phyloP scores from a whole-genome alignment of 441 rosid genomes.

The Gossypium davidsonii region DNA sequence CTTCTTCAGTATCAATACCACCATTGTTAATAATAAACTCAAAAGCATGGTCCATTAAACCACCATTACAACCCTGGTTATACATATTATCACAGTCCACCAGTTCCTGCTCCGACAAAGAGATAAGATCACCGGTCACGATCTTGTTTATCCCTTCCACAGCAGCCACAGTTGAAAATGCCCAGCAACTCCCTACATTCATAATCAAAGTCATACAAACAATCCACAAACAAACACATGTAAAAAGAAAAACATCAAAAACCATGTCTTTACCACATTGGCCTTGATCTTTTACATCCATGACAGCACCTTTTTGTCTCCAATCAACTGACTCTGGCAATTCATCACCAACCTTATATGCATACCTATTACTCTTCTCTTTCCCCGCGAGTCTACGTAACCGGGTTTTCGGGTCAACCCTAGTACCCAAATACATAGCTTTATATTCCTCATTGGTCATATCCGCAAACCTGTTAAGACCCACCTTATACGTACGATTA shows the following conservation, averaged over 20 bases:
- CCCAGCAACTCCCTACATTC: conserved; percentile 53
- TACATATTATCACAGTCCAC: conserved; percentile 48
- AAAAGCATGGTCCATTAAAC: conserved; percentile 57
- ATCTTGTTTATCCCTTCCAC: conserved; percentile 59
- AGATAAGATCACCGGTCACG: conserved; percentile 41
- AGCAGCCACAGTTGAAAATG: conserved; percentile 52
- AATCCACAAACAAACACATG: background rate
- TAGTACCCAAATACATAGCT: conserved; percentile 36
- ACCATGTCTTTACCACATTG: conserved; percentile 35
- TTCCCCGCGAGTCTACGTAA: background rate
- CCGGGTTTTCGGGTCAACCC: conserved; percentile 21
- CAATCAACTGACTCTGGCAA: conserved; percentile 52
- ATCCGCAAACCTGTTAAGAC: conserved; percentile 54
- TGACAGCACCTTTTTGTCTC: conserved; percentile 50
- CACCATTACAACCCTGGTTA: conserved; percentile 50
- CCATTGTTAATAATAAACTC: conserved; percentile 39
- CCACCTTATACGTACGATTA: conserved; percentile 34
- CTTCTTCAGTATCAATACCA: conserved; percentile 43
- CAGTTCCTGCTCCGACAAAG: conserved; percentile 52
- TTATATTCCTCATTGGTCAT: conserved; percentile 49
- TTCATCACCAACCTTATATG: conserved; percentile 27
- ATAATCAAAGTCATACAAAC: too few species aligned
- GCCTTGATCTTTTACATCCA: conserved; percentile 49
- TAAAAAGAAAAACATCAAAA: background rate
- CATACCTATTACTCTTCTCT: conserved; percentile 30